Evolutionary conservation across 176 grass and related monocot genomes (phyloP).

Genomic region (Thinopyrum elongatum): DNA sequence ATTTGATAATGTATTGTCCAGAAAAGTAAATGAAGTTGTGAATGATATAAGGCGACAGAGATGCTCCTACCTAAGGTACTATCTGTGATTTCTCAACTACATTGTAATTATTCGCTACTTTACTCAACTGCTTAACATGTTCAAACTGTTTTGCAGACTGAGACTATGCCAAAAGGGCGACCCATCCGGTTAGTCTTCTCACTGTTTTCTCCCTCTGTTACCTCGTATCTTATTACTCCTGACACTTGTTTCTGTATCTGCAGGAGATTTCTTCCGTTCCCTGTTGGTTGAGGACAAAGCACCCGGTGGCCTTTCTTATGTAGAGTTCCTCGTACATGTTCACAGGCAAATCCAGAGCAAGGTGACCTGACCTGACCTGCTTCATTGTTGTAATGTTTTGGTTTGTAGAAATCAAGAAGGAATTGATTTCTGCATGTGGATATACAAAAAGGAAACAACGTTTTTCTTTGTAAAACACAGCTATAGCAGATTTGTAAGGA

Average conservation of each 20-base stretch:
- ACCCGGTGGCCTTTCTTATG: constrained; percentile 72
- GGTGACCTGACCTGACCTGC: constrained; percentile 29
- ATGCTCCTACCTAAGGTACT: constrained; percentile 43
- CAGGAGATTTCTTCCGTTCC: constrained; percentile 57
- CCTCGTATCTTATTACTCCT: not conserved
- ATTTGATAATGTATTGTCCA: constrained; percentile 77
- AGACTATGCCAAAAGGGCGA: constrained; percentile 72
- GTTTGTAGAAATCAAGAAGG: not conserved
- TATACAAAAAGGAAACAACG: not conserved
- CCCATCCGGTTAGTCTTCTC: constrained; percentile 46
- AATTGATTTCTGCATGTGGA: constrained; percentile 10
- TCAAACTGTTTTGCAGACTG: constrained; percentile 38
- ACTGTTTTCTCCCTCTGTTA: not conserved
- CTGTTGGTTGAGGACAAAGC: constrained; percentile 77
- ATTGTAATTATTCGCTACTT: not conserved
- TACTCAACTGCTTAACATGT: not conserved
- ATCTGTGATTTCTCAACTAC: not conserved
- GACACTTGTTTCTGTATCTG: not conserved
- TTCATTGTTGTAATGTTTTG: constrained; percentile 42
- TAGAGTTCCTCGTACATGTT: constrained; percentile 88
- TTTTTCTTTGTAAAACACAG: constrained; percentile 16
- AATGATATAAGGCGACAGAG: constrained; percentile 86
- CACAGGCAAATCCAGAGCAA: constrained; percentile 81
- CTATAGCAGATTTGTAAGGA: constrained; percentile 13
- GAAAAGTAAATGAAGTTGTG: constrained; percentile 73